Evolutionary conservation across 306 rosid species (phyloP).

Genomic region (Cicer pinnatifidum): DNA sequence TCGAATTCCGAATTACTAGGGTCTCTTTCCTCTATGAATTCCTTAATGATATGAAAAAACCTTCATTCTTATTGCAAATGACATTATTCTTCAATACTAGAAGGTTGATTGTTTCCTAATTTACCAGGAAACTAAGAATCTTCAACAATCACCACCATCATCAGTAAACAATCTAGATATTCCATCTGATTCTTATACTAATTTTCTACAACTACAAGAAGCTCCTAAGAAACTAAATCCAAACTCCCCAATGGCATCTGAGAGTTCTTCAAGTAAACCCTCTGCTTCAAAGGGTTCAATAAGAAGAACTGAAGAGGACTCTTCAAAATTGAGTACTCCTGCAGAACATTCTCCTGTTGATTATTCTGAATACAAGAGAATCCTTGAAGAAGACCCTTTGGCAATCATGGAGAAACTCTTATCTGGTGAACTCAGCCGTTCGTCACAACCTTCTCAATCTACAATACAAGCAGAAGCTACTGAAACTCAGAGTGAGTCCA

Average conservation of each 20-base stretch:
- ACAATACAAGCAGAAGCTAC: not conserved
- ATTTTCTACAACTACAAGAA: not conserved
- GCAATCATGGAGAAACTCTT: slow-evolving; percentile 15
- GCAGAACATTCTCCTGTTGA: not conserved
- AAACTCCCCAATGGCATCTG: not conserved
- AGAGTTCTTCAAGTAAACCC: slow-evolving; percentile 7
- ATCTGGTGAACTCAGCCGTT: not conserved
- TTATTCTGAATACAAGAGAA: not conserved
- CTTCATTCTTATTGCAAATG: not conserved
- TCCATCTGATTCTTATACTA: not conserved
- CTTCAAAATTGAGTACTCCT: not conserved
- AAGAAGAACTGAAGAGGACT: not conserved
- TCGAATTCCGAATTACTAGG: not conserved
- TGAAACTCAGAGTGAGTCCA: not conserved
- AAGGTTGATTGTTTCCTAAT: not conserved
- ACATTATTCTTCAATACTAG: not conserved
- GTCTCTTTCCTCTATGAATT: not conserved
- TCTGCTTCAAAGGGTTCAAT: not conserved
- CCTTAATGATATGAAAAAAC: not conserved
- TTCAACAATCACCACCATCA: slow-evolving; percentile 1
- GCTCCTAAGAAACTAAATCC: not conserved
- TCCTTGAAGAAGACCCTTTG: slow-evolving; percentile 12
- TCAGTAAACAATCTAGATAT: not conserved
- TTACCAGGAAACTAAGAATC: slow-evolving; percentile 6
- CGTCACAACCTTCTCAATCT: not conserved